phyloP scores from a whole-genome alignment of 2,329 filamentous ascomycete genomes.

The Geosmithia flava region DNA sequence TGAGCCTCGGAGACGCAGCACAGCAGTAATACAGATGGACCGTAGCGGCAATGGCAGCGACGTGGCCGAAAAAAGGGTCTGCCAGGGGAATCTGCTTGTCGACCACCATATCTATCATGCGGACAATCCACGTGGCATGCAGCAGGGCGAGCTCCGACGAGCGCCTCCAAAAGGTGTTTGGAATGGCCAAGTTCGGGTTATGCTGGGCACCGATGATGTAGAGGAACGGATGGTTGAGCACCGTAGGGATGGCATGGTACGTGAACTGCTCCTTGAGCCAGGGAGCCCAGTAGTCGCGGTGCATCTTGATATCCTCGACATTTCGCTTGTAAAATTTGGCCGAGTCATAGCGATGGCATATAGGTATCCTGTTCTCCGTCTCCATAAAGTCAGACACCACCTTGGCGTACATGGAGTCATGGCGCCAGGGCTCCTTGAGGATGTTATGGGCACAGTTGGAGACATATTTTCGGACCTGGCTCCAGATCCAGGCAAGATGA shows the following conservation, averaged over 20 bases:
- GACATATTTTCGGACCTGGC: conserved; percentile 30
- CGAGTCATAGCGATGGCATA: conserved; percentile 38
- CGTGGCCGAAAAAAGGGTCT: conserved; percentile 39
- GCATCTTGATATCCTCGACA: conserved; percentile 27
- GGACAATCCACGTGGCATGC: conserved; percentile 40
- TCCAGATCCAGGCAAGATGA: conserved; percentile 39
- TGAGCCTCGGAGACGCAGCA: conserved; percentile 31
- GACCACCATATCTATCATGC: conserved; percentile 40
- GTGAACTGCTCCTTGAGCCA: conserved; percentile 41
- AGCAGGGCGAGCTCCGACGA: conserved; percentile 37
- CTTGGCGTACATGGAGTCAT: conserved; percentile 37
- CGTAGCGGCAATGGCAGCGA: conserved; percentile 37
- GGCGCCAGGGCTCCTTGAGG: conserved; percentile 35
- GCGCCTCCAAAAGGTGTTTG: conserved; percentile 39
- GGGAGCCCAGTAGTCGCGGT: conserved; percentile 35
- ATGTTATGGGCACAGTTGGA: conserved; percentile 32
- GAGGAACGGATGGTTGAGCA: conserved; percentile 40
- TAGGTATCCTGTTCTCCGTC: conserved; percentile 32
- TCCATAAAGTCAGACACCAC: conserved; percentile 38
- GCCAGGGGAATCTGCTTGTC: conserved; percentile 34
- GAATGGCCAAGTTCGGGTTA: conserved; percentile 36
- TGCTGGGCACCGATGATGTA: conserved; percentile 39
- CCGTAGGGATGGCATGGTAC: conserved; percentile 36
- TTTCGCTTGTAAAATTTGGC: conserved; percentile 38
- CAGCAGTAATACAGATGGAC: conserved; percentile 42